Evolutionary conservation across 2,329 filamentous ascomycete genomes (phyloP), one percentile per base, ranked within the genome.

Genomic region (Pseudocercospora macadamiae): DNA sequence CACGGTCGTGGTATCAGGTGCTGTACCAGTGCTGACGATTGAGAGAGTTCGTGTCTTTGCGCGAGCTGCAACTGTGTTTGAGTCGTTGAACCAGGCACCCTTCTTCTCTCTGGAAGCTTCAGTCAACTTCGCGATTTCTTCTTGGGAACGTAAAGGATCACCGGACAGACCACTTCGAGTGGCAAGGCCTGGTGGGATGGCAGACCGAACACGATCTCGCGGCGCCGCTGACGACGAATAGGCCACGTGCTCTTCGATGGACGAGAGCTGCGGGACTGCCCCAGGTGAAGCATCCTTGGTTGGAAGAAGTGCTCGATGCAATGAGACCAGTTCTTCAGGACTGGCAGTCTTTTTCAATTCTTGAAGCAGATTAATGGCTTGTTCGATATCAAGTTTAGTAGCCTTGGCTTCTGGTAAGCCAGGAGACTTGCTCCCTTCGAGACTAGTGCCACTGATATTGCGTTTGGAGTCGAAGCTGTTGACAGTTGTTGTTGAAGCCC

Each of bases 281-380:
- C 53, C 54, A 0, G 59, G 53, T 25, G 66, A 66, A 9, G 64
- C 65, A 18, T 70, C 66, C 55, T 68, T 72, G 25, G 68, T 69
- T 1, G 73, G 73, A 9, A 75, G 60, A 19, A 75, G 62, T 9
- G 73, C 73, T 57, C 70, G 66, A 60, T 75, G 73, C 26, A 75
- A 61, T 26, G 79, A 77, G 21, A 77, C 78, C 28, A 81, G 69
- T 56, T 81, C 77, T 54, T 80, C 78, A 1, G 78, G 78, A 4
- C 77, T 75, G 1, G 77, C 79, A 42, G 71, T 79, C 67, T 77
- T 80, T 67, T 77, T 78, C 57, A 81, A 70, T 65, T 81, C 75
- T 56, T 80, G 75, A 59, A 81, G 62, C 32, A 82, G 69, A 25
- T 70, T 70, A 36, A 81, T 77, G 4, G 79, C 78, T 9, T 76